These are phyloP conservation scores for Cyberlindnera lachancei DNA, from an alignment of 805 yeast species.

Conservation along the genomic window DNA sequence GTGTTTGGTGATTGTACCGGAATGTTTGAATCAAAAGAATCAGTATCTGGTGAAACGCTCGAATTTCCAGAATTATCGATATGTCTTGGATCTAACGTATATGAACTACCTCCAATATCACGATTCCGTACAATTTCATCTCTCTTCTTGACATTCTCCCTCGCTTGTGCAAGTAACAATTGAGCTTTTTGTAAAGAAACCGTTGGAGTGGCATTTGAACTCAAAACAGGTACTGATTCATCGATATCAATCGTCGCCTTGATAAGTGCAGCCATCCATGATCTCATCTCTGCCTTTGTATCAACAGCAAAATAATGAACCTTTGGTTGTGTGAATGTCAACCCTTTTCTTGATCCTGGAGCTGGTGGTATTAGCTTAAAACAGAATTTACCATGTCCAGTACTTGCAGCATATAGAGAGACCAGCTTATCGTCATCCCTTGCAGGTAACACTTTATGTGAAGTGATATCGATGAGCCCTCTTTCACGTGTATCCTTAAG, in stretches of 20 bases:
- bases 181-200: slow-evolving; percentile 83
- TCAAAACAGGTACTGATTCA: slow-evolving; percentile 83
- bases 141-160: slow-evolving; percentile 62
- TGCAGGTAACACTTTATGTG: slow-evolving; percentile 84
- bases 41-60: slow-evolving; percentile 24
- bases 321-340: slow-evolving; percentile 93
- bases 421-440: slow-evolving; percentile 78
- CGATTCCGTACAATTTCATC: slow-evolving; percentile 25
- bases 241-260: slow-evolving; percentile 95
- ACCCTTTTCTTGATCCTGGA: slow-evolving; percentile 92
- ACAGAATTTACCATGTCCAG: slow-evolving; percentile 90
- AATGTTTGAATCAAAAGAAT: slow-evolving; percentile 20
- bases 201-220: slow-evolving; percentile 94
- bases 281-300: slow-evolving; percentile 81
- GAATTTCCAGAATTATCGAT: slow-evolving; percentile 24
- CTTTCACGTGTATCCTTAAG: slow-evolving; percentile 76
- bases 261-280: slow-evolving; percentile 92
- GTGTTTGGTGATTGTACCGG: slow-evolving; percentile 24
- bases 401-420: slow-evolving; percentile 84
- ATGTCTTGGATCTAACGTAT: too few relatives aligned
- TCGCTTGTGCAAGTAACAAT: slow-evolving; percentile 72
- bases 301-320: slow-evolving; percentile 96
- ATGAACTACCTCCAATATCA: too few relatives aligned
- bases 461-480: slow-evolving; percentile 92
- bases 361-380: slow-evolving; percentile 95